Conservation (phyloP, 1,284 basidiomycete species). For the Moesziomyces sp. region DNA sequence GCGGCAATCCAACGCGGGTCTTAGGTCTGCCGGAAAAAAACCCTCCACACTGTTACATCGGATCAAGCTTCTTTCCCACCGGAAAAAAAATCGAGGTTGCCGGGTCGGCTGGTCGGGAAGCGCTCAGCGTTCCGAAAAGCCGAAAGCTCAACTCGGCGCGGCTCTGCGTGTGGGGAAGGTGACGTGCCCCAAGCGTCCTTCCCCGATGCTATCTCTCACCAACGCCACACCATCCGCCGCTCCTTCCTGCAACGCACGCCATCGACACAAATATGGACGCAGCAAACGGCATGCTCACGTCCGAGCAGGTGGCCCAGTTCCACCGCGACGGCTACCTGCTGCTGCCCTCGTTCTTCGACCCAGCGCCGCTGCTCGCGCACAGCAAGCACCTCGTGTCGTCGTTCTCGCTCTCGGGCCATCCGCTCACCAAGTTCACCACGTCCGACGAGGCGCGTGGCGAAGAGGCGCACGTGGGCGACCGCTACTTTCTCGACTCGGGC, state of each 20-base stretch:
- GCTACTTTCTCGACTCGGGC: constrained; percentile 89
- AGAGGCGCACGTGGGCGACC: constrained; percentile 74
- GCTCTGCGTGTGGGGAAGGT: not conserved
- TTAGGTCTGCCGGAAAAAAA: no score
- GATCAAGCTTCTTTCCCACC: no score
- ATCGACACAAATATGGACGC: not conserved
- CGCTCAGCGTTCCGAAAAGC: constrained; percentile 13
- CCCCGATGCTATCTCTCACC: not conserved
- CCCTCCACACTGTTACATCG: not conserved
- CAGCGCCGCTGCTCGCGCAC: constrained; percentile 75
- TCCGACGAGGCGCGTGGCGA: constrained; percentile 61
- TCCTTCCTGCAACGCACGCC: not conserved
- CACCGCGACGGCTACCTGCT: constrained; percentile 76
- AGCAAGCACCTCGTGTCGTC: constrained; percentile 78
- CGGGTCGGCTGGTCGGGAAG: constrained; percentile 13
- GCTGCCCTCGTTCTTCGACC: constrained; percentile 79
- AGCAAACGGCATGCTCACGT: constrained; percentile 22
- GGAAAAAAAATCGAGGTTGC: not conserved
- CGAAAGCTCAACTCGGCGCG: not conserved
- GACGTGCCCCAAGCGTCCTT: not conserved
- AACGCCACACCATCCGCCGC: not conserved
- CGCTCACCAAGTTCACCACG: constrained; percentile 90
- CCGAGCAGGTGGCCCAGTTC: constrained; percentile 49
- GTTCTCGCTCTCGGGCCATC: constrained; percentile 82
- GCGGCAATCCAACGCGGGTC: not conserved